A percentile compares a stretch with the other conserved stretches of the same genome.
Evolutionary conservation across 805 yeast species (phyloP).

Genomic region (Ogataea neopini): DNA sequence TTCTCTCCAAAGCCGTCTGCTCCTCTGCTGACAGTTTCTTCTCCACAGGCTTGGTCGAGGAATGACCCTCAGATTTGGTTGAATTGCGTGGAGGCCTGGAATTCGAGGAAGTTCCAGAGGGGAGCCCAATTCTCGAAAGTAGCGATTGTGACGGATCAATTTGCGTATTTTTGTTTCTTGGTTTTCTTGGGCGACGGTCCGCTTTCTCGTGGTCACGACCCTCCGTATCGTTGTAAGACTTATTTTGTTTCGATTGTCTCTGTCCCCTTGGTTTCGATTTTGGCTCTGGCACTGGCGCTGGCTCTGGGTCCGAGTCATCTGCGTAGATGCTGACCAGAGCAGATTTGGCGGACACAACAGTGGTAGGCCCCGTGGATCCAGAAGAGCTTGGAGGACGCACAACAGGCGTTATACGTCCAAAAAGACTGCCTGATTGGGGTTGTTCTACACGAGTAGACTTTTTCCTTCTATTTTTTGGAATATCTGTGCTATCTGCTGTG

Average conservation of each 20-base stretch:
- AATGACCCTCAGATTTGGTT: background rate
- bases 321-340: background rate
- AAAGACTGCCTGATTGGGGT: constrained; percentile 5
- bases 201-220: background rate
- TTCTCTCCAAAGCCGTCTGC: constrained; percentile 9
- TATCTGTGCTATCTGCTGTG: constrained; percentile 1
- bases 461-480: background rate
- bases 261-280: constrained; percentile 4
- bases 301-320: background rate
- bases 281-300: constrained; percentile 4
- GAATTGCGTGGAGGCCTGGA: background rate
- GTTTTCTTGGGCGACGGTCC: background rate
- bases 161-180: constrained; percentile 3
- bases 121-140: constrained; percentile 9
- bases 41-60: background rate
- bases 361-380: background rate
- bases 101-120: too few species aligned
- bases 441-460: background rate
- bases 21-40: background rate
- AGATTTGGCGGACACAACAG: background rate
- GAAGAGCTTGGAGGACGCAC: background rate
- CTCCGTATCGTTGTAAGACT: constrained; percentile 1
- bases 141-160: constrained; percentile 1
- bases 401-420: constrained; percentile 1
- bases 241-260: constrained; percentile 3